Base-by-base conservation (phyloP, 192 early-diverging fungal species). In the Entomortierella chlamydospora region DNA sequence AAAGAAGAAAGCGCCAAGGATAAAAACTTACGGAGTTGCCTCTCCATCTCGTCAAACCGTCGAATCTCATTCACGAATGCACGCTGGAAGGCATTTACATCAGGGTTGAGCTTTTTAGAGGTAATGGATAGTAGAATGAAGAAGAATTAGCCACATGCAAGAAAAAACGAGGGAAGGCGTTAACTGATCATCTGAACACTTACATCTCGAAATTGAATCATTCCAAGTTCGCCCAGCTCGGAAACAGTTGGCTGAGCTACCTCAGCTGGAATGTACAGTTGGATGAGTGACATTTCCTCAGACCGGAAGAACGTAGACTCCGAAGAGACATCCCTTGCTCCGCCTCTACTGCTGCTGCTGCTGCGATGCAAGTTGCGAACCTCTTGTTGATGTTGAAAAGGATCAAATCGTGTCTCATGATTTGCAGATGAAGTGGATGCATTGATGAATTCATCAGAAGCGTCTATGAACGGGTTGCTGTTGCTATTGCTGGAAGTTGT, bases 241-340 rank as follows among this genome's bases (percentile, higher is more conserved):
- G 96, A 82, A 23, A 97, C 94, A 13, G 95, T 97, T 20, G 91
- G 93, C 73, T 95, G 95, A 12, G 94, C 93, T 41, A 96, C 93
- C 86, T 99, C 98, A 37, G 90, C 83, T 3, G 98, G 96, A 76
- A 99, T 96, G 87, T 97, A 99, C 65, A 99, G 87, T 90, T 97
- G 91, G 50, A 96, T 90, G 62, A 96, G 90, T 61, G 95, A 94
- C 97, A 97, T 98, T 72, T 94, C 90, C 83, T 98, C 97, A 60
- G 95, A 97, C 61, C 97, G 89, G 84, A 96, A 96, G 78, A 97
- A 83, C 11, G 83, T 84, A 47, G 81, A 78, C 39, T 77, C 68
- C 33, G 82, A 29, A 43, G 41, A 43, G 37, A n/a, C 26, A 25
- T 15, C 39, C 25, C 58, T 15, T 3, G 2, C 31, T 26, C 50